Conservation (phyloP, 371 early-diverging fungal species). For the Coemansia sp. region DNA sequence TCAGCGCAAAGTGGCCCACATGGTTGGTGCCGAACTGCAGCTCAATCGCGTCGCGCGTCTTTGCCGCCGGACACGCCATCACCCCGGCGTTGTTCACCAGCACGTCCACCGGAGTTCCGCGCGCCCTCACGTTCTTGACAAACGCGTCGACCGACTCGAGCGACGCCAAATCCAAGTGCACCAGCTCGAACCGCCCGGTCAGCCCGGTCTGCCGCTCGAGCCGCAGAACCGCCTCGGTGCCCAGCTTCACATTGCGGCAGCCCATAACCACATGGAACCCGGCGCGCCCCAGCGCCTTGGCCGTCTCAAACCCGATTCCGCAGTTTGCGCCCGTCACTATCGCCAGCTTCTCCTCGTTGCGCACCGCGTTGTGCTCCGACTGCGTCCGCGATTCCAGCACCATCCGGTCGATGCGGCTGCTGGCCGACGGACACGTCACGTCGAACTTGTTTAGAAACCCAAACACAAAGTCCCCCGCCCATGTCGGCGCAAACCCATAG, state of each 20-base stretch:
- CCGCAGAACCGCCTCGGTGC: constrained; percentile 54
- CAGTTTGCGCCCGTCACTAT: constrained; percentile 50
- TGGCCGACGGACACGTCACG: constrained; percentile 16
- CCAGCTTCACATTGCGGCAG: constrained; percentile 57
- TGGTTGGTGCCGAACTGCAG: constrained; percentile 77
- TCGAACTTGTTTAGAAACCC: constrained; percentile 18
- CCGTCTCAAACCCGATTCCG: constrained; percentile 51
- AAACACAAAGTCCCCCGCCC: constrained; percentile 9
- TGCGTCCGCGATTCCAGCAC: constrained; percentile 17
- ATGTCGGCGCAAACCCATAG: constrained; percentile 1
- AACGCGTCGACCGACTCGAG: constrained; percentile 59
- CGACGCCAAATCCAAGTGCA: constrained; percentile 61
- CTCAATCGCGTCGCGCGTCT: constrained; percentile 71
- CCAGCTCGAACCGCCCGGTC: constrained; percentile 54
- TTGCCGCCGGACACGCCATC: constrained; percentile 63
- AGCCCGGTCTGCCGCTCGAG: constrained; percentile 59
- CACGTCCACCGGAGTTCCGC: constrained; percentile 58
- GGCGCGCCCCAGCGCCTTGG: constrained; percentile 48
- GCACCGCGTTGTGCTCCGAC: neutral
- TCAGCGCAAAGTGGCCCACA: constrained; percentile 72
- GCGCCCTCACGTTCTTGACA: constrained; percentile 55
- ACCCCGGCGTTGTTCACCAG: constrained; percentile 71
- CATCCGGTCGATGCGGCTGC: constrained; percentile 32
- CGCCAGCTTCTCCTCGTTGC: constrained; percentile 36
- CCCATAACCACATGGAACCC: constrained; percentile 55